These are phyloP conservation scores for Diaporthe ampelina DNA, from an alignment of 2,329 filamentous ascomycete species.

Conservation along the genomic window DNA sequence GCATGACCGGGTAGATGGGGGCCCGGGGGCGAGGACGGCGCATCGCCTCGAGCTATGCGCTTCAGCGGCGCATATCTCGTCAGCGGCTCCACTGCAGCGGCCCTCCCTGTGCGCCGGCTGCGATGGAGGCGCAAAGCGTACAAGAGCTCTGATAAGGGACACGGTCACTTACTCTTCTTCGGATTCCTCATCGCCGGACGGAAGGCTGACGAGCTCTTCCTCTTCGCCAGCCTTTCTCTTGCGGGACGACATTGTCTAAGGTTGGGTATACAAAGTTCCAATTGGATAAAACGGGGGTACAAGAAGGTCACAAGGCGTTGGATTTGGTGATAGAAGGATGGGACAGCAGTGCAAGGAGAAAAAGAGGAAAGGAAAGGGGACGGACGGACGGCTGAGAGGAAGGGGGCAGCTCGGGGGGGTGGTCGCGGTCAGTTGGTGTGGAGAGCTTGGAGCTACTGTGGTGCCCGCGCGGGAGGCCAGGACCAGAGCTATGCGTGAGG, in stretches of 20 bases:
- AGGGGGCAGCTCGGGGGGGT: slow-evolving; percentile 45
- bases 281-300: slow-evolving; percentile 45
- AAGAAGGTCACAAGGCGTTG: slow-evolving; percentile 5
- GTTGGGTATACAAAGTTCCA: slow-evolving; percentile 42
- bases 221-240: slow-evolving; percentile 65
- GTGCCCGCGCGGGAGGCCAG: slow-evolving; percentile 19
- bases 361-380: slow-evolving; percentile 43
- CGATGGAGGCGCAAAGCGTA: slow-evolving; percentile 42
- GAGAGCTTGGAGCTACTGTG: slow-evolving; percentile 35
- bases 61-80: slow-evolving; percentile 10
- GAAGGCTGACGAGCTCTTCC: slow-evolving; percentile 68
- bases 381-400: slow-evolving; percentile 44
- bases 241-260: slow-evolving; percentile 60
- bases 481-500: slow-evolving; percentile 28
- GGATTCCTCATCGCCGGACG: slow-evolving; percentile 65
- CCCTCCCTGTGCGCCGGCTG: slow-evolving; percentile 38
- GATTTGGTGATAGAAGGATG: slow-evolving; percentile 7
- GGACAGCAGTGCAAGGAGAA: slow-evolving; percentile 34
- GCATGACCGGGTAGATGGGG: neutral
- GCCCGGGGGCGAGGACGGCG: neutral
- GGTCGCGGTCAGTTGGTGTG: slow-evolving; percentile 41
- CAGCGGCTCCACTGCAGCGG: slow-evolving; percentile 37
- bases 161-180: slow-evolving; percentile 65
- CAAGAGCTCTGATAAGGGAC: slow-evolving; percentile 48
- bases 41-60: slow-evolving; percentile 42